These are phyloP conservation scores for Penicillium silybi DNA, from an alignment of 495 filamentous ascomycete genomes.

Conservation along the genomic window DNA sequence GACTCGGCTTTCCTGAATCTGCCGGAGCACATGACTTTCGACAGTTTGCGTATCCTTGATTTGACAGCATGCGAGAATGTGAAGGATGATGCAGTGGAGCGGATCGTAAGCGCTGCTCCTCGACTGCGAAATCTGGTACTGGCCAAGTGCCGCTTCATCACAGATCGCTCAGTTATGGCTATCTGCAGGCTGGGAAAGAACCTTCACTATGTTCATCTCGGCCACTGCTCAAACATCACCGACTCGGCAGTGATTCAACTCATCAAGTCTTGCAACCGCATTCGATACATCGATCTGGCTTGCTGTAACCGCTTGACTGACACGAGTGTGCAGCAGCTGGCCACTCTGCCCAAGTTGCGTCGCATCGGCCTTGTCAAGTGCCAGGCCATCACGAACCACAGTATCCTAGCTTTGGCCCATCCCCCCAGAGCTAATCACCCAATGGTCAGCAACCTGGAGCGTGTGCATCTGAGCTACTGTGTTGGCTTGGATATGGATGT, in stretches of 20 bases:
- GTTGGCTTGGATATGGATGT: conserved; percentile 73
- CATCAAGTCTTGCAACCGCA: conserved; percentile 83
- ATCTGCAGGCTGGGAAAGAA: conserved; percentile 93
- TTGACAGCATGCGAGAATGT: conserved; percentile 81
- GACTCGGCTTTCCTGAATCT: conserved; percentile 83
- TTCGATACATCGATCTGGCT: conserved; percentile 95
- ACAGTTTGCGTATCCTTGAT: conserved; percentile 89
- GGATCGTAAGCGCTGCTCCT: conserved; percentile 80
- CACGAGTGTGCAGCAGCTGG: conserved; percentile 75
- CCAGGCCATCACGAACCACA: conserved; percentile 77
- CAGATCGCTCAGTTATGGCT: conserved; percentile 79
- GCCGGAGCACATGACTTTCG: conserved; percentile 64
- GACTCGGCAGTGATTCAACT: conserved; percentile 80
- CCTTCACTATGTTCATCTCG: conserved; percentile 91
- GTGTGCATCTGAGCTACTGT: conserved; percentile 97
- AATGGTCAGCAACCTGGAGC: conserved; percentile 64
- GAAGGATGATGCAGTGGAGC: conserved; percentile 80
- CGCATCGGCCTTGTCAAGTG: conserved; percentile 96
- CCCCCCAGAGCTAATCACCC: conserved; percentile 47
- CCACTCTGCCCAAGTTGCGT: conserved; percentile 84
- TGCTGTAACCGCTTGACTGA: conserved; percentile 93
- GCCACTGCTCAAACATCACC: conserved; percentile 88
- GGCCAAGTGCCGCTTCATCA: conserved; percentile 89
- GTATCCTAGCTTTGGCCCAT: conserved; percentile 77
- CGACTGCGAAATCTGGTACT: conserved; percentile 89